Percentiles rank a stretch among this genome's conserved stretches.
Conservation (phyloP, 2,329 filamentous ascomycete genomes). For the Ceratocystis papillata region DNA sequence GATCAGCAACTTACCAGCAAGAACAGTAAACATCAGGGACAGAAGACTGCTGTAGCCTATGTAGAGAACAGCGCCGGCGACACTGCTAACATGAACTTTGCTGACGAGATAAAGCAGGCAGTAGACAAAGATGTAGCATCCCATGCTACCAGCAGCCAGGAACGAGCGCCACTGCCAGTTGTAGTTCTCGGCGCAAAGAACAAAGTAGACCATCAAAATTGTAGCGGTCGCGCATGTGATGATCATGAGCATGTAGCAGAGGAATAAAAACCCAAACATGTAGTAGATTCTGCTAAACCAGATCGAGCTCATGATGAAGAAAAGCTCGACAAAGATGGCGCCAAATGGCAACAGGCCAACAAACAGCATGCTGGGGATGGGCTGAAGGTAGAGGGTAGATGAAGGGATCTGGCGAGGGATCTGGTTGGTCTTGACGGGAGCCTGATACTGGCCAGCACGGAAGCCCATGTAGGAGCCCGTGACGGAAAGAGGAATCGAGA, state of each 20-base stretch:
- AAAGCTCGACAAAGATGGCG: constrained; percentile 95
- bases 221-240: constrained; percentile 88
- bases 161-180: constrained; percentile 98
- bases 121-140: constrained; percentile 83
- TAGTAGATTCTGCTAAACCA: constrained; percentile 99
- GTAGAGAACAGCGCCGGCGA: constrained; percentile 83
- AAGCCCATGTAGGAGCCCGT: constrained; percentile 91
- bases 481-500: constrained; percentile 83
- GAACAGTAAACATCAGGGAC: constrained; percentile 81
- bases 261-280: constrained; percentile 98
- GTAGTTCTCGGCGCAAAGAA: constrained; percentile 94
- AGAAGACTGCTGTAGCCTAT: constrained; percentile 85
- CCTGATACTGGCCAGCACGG: constrained; percentile 57
- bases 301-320: constrained; percentile 98
- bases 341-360: constrained; percentile 90
- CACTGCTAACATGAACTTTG: constrained; percentile 71
- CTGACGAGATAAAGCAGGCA: constrained; percentile 84
- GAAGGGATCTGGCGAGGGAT: constrained; percentile 94
- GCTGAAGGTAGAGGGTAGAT: constrained; percentile 68
- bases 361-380: constrained; percentile 79
- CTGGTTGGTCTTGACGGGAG: constrained; percentile 90
- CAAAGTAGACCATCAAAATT: constrained; percentile 87
- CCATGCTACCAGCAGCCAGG: constrained; percentile 79
- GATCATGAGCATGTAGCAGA: constrained; percentile 96
- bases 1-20: constrained; percentile 61